Conservation (phyloP, 192 early-diverging fungal species). For the Mortierella alpina region DNA sequence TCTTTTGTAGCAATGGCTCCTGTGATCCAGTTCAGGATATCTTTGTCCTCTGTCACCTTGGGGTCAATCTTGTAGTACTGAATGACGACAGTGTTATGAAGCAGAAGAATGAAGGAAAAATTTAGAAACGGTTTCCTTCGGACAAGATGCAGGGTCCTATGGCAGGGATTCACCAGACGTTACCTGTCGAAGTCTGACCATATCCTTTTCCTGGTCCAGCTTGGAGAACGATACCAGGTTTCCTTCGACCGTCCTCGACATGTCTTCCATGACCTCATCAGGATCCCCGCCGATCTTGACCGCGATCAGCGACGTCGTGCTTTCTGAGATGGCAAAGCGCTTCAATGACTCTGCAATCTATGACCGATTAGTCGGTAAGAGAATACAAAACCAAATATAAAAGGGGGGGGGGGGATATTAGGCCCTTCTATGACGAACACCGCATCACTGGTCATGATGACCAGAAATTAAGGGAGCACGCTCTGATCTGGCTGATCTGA, state of each 20-base stretch:
- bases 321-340: constrained; percentile 63
- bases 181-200: constrained; percentile 59
- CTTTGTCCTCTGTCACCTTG: constrained; percentile 47
- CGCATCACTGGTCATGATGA: too few species aligned
- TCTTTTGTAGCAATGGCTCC: constrained; percentile 68
- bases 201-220: constrained; percentile 54
- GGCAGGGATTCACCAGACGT: neutral
- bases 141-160: neutral
- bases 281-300: constrained; percentile 59
- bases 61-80: constrained; percentile 65
- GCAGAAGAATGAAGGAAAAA: neutral
- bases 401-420: neutral
- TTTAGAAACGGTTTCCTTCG: neutral
- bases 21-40: constrained; percentile 58
- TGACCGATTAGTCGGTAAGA: neutral
- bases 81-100: neutral
- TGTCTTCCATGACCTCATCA: constrained; percentile 53
- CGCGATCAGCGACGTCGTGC: constrained; percentile 55
- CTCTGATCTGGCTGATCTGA: neutral
- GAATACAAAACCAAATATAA: constrained; percentile 29
- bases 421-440: neutral
- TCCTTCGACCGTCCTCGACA: constrained; percentile 53
- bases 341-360: constrained; percentile 67
- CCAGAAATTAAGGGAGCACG: too few species aligned
- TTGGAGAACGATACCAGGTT: constrained; percentile 56